A percentile compares a stretch with the other conserved stretches of the same genome.
Evolutionary conservation across 2,329 filamentous ascomycete species (phyloP).

Genomic region (Periconia macrospinosa): DNA sequence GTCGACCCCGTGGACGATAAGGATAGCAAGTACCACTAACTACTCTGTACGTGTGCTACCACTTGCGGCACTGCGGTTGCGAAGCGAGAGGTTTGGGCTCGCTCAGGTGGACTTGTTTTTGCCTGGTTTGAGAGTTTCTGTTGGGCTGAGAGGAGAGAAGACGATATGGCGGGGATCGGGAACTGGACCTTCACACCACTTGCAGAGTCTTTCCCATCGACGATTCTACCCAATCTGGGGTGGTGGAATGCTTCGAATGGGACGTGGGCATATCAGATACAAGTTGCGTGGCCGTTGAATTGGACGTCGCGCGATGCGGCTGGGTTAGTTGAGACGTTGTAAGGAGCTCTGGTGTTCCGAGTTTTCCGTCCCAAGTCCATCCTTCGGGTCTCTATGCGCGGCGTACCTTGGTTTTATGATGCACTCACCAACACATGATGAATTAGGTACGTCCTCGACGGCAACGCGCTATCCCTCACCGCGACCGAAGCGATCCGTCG

Average conservation of each 20-base stretch:
- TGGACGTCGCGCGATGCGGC: slow-evolving; percentile 29
- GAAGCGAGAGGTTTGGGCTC: too few species aligned
- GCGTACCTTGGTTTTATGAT: too few species aligned
- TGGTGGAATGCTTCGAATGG: slow-evolving; percentile 37
- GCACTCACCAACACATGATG: too few species aligned
- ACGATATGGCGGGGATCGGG: slow-evolving; percentile 11
- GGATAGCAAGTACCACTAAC: too few species aligned
- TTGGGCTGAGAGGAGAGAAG: not conserved
- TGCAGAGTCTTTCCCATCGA: slow-evolving; percentile 22
- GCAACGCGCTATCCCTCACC: slow-evolving; percentile 30
- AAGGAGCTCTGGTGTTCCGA: slow-evolving; percentile 5
- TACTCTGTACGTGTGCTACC: too few species aligned
- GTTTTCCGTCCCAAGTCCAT: too few species aligned
- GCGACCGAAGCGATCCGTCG: slow-evolving; percentile 34
- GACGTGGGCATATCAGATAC: slow-evolving; percentile 38
- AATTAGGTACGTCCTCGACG: slow-evolving; percentile 35
- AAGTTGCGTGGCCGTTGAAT: slow-evolving; percentile 36
- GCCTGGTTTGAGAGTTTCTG: not conserved
- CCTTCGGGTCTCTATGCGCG: too few species aligned
- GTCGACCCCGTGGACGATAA: too few species aligned
- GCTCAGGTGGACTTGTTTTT: too few species aligned
- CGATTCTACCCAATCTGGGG: slow-evolving; percentile 29
- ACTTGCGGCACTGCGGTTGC: too few species aligned
- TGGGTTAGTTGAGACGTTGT: slow-evolving; percentile 35
- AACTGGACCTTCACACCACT: slow-evolving; percentile 34